These are phyloP conservation scores for Candida ponderosae DNA, from an alignment of 805 yeast species.

Conservation along the genomic window DNA sequence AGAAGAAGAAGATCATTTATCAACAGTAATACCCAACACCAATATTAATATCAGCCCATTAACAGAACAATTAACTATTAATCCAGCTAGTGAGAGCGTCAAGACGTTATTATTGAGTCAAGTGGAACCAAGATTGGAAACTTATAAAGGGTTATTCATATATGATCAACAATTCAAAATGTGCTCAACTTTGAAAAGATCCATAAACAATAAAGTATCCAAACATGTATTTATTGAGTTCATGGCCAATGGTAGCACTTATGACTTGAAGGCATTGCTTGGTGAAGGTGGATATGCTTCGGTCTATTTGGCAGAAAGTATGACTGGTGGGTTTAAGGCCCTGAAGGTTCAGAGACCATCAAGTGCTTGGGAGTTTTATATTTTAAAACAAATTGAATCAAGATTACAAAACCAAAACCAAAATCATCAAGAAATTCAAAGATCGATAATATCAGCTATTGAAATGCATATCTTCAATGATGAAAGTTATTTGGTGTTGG, in stretches of 20 bases:
- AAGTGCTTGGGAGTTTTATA: slow-evolving; percentile 75
- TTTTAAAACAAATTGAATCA: slow-evolving; percentile 48
- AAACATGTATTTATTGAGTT: slow-evolving; percentile 35
- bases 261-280: slow-evolving; percentile 43
- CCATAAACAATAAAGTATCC: slow-evolving; percentile 23
- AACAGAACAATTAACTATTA: slow-evolving; percentile 2
- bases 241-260: slow-evolving; percentile 33
- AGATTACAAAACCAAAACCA: no score
- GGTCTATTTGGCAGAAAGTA: slow-evolving; percentile 63
- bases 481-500: slow-evolving; percentile 6
- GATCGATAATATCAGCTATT: slow-evolving; percentile 41
- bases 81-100: slow-evolving; percentile 39
- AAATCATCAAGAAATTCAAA: slow-evolving; percentile 17
- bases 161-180: slow-evolving; percentile 26
- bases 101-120: slow-evolving; percentile 30
- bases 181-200: slow-evolving; percentile 25
- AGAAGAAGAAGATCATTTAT: no score
- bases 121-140: slow-evolving; percentile 27
- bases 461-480: slow-evolving; percentile 34
- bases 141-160: slow-evolving; percentile 23
- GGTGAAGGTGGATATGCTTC: slow-evolving; percentile 82
- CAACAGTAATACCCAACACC: neutral
- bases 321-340: slow-evolving; percentile 50
- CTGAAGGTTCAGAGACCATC: slow-evolving; percentile 68
- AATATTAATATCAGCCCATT: slow-evolving; percentile 3